Evolutionary conservation across 176 grass and related monocot species (phyloP), one percentile per base, ranked within the genome.

Genomic region (Oryza coarctata): DNA sequence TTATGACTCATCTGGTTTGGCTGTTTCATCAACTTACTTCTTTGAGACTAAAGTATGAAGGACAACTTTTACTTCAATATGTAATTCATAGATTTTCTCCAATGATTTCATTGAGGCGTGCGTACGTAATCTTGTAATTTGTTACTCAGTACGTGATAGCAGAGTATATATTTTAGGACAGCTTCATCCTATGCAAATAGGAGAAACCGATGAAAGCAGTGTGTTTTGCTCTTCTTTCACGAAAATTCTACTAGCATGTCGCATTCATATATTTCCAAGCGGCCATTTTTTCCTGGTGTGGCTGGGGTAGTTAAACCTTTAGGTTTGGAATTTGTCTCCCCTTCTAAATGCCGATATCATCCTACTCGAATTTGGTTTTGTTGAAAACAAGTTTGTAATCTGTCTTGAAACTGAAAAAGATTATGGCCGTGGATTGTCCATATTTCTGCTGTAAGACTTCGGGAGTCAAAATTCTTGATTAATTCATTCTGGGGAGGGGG

Each of bases 11-110:
- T 82, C 94, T 44, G 93, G 96, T 64, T 65, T 95, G 62, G 96
- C 91, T 22, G 96, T 98, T 76, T 95, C 89, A 0, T 90, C 96
- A 7, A 95, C 96, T 23, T 95, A 98, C 85, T 95, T 91, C 74
- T 52, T 78, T 36, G 96, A 95, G 70, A 86, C 65, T 80, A 94
- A 93, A 89, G 93, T 90, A 45, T 95, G 74, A 93, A 38, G 20
- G 14, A 0, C 2, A 32, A 3, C 14, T 67, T 76, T 39, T 64
- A 41, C 28, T 61, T 60, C 36, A 30, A 68, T 75, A 82, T 63
- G 64, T 75, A 45, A 29, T 67, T 39, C 41, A 12, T 18, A 29
- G 1, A 70, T 80, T 83, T 65, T 74, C 58, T 72, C 27, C n/a
- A 30, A 44, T 69, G 33, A 68, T 74, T 10, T 68, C 58, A 57